Evolutionary conservation across 1,139 yeast genomes (phyloP).

Genomic region (Yamadazyma spencermartinsiae): DNA sequence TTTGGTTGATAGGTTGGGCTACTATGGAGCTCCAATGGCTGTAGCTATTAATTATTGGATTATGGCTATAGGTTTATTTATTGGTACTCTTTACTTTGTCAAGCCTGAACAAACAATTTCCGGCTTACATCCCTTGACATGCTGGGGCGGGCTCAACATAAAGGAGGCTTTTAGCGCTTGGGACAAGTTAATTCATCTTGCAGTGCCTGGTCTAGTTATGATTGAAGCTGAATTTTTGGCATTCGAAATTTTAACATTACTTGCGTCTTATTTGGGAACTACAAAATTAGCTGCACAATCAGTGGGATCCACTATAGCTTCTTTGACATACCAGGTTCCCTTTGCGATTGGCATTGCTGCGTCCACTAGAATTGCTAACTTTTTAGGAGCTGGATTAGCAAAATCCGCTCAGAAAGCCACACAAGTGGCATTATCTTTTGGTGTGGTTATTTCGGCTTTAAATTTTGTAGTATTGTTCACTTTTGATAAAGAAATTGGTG

Average conservation of each 20-base stretch:
- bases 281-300: constrained; percentile 58
- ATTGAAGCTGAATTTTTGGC: constrained; percentile 61
- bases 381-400: constrained; percentile 55
- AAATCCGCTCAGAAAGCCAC: constrained; percentile 48
- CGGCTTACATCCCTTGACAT: constrained; percentile 43
- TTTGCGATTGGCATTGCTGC: constrained; percentile 63
- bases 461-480: constrained; percentile 41
- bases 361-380: constrained; percentile 60
- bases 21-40: constrained; percentile 59
- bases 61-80: constrained; percentile 49
- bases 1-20: constrained; percentile 39
- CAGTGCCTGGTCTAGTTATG: constrained; percentile 60
- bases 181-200: constrained; percentile 47
- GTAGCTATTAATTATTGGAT: constrained; percentile 58
- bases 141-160: constrained; percentile 38
- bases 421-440: constrained; percentile 46
- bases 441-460: constrained; percentile 39
- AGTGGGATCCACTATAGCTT: constrained; percentile 56
- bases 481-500: constrained; percentile 39
- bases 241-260: constrained; percentile 55
- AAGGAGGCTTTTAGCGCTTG: constrained; percentile 44
- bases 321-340: constrained; percentile 53
- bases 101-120: constrained; percentile 41
- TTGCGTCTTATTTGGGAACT: constrained; percentile 58
- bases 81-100: constrained; percentile 39